These are phyloP conservation scores for Neonectria faginata DNA, from an alignment of 2,329 filamentous ascomycete genomes.

Conservation along the genomic window DNA sequence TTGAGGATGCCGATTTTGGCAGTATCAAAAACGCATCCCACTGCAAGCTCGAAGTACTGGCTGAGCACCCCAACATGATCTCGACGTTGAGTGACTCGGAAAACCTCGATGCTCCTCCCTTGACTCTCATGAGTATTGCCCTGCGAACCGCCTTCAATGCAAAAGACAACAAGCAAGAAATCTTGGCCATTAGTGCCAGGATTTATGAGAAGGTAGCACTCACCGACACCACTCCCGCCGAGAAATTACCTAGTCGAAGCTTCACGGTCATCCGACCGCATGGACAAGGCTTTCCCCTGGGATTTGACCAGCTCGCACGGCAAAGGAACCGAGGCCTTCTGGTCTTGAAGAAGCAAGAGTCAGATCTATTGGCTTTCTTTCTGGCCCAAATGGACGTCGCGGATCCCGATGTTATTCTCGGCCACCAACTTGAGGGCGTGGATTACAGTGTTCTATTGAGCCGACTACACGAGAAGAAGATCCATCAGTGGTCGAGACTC, in stretches of 20 bases:
- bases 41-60: conserved; percentile 93
- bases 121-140: conserved; percentile 96
- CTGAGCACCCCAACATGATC: conserved; percentile 81
- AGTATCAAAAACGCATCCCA: conserved; percentile 92
- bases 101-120: conserved; percentile 82
- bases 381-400: conserved; percentile 87
- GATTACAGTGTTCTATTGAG: conserved; percentile 93
- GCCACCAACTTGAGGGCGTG: conserved; percentile 96
- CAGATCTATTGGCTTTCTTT: conserved; percentile 87
- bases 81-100: conserved; percentile 80
- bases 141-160: conserved; percentile 89
- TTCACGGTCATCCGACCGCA: conserved; percentile 92
- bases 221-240: conserved; percentile 86
- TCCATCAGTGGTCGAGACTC: conserved; percentile 93
- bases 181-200: conserved; percentile 89
- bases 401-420: conserved; percentile 93
- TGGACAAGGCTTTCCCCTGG: conserved; percentile 80
- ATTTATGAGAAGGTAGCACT: conserved; percentile 92
- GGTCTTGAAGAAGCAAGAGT: conserved; percentile 85
- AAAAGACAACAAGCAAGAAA: conserved; percentile 96
- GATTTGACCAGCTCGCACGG: conserved; percentile 83
- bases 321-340: conserved; percentile 80
- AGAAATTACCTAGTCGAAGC: conserved; percentile 88
- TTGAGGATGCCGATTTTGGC: conserved; percentile 85
- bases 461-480: conserved; percentile 89